Percentiles rank a stretch among this genome's conserved stretches.
These are phyloP conservation scores for Melaleuca quinquenervia DNA, from an alignment of 345 rosid species.

Conservation along the genomic window DNA sequence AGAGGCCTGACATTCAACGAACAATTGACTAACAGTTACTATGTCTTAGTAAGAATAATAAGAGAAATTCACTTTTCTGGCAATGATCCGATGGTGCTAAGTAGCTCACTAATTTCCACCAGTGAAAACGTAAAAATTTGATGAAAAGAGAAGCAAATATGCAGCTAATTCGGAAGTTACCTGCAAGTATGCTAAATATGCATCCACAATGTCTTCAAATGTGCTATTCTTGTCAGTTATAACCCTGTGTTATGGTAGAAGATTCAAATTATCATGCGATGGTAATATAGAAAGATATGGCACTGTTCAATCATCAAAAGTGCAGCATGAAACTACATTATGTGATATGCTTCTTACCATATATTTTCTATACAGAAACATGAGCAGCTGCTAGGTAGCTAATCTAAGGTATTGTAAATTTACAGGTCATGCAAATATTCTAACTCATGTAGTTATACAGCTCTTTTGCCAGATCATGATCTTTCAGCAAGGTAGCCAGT, in stretches of 20 bases:
- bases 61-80: not conserved
- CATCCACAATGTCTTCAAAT: slow-evolving; percentile 84
- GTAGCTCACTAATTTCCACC: not conserved
- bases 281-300: not conserved
- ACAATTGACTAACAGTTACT: not conserved
- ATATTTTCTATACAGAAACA: not conserved
- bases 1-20: not conserved
- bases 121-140: not conserved
- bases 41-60: not conserved
- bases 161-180: slow-evolving; percentile 8
- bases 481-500: not conserved
- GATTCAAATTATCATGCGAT: not conserved
- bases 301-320: not conserved
- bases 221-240: slow-evolving; percentile 53
- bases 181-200: slow-evolving; percentile 86
- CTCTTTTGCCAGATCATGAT: not conserved
- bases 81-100: not conserved
- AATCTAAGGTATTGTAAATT: not conserved
- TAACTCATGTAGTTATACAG: not conserved
- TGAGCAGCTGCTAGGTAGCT: not conserved
- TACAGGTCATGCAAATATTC: not conserved
- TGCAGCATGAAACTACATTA: not conserved
- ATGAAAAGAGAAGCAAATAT: not conserved
- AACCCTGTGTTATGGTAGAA: slow-evolving; percentile 30
- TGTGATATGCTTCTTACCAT: not conserved